phyloP scores from a whole-genome alignment of 352 stramenopile species.

The Globisporangium perplexum region DNA sequence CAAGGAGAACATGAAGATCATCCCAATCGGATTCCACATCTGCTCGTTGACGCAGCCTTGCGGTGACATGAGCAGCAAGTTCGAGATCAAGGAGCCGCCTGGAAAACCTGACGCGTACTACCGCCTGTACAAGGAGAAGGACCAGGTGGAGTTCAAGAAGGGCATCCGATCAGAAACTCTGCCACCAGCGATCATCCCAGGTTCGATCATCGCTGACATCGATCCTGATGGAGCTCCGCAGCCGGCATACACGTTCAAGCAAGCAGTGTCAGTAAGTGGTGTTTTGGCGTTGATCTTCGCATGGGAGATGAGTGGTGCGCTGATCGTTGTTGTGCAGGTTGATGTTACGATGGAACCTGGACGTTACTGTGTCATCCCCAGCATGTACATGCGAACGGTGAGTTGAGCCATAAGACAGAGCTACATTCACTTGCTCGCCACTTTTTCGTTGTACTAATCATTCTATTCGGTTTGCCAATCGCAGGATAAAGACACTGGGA shows the following conservation, averaged over 20 bases:
- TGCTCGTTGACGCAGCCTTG: constrained; percentile 39
- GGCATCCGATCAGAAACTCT: constrained; percentile 40
- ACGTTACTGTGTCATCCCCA: constrained; percentile 77
- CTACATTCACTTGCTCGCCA: not conserved
- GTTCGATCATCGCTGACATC: constrained; percentile 52
- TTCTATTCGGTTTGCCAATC: not conserved
- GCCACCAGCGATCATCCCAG: constrained; percentile 71
- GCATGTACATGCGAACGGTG: constrained; percentile 87
- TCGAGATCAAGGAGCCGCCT: constrained; percentile 56
- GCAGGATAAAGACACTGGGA: constrained; percentile 72
- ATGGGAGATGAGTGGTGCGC: not conserved
- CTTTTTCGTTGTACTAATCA: not conserved
- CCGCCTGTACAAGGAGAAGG: constrained; percentile 61
- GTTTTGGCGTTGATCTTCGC: not conserved
- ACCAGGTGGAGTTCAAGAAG: constrained; percentile 51
- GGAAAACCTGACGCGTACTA: constrained; percentile 65
- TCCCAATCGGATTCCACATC: constrained; percentile 78
- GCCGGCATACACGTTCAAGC: constrained; percentile 79
- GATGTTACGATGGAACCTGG: constrained; percentile 68
- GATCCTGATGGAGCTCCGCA: constrained; percentile 68
- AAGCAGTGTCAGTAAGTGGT: constrained; percentile 58
- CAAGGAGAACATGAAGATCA: constrained; percentile 62
- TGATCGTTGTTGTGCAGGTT: constrained; percentile 23
- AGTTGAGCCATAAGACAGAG: constrained; percentile 3
- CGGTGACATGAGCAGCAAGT: constrained; percentile 28